Percentiles rank a stretch among this genome's conserved stretches.
phyloP scores from a whole-genome alignment of 75 land plant species.

The Sequoia sempervirens region DNA sequence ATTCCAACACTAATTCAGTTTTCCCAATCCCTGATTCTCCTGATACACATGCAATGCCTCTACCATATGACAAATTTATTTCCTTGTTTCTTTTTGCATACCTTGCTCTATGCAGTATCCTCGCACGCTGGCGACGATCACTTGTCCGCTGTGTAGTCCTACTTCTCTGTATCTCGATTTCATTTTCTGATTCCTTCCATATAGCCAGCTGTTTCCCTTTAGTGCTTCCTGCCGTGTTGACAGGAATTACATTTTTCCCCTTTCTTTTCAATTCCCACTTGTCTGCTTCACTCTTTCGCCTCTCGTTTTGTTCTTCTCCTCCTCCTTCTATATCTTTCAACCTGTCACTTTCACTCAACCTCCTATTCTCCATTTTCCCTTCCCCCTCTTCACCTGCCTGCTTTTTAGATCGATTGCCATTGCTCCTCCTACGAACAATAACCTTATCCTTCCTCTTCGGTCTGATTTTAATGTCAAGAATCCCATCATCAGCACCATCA shows the following conservation, averaged over 20 bases:
- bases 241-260: background rate
- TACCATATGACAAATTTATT: constrained; percentile 40
- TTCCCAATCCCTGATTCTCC: constrained; percentile 93
- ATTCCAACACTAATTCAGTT: constrained; percentile 82
- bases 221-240: background rate
- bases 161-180: constrained; percentile 55
- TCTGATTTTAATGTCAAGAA: constrained; percentile 43
- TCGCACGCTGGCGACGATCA: constrained; percentile 9
- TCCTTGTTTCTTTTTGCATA: constrained; percentile 26
- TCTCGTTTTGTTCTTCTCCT: constrained; percentile 9
- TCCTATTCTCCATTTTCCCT: constrained; percentile 5
- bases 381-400: constrained; percentile 10
- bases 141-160: constrained; percentile 17
- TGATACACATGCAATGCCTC: constrained; percentile 66
- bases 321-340: constrained; percentile 14
- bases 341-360: constrained; percentile 15
- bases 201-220: constrained; percentile 55
- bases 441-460: constrained; percentile 20
- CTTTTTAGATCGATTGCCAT: background rate
- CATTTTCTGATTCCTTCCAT: constrained; percentile 71
- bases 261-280: constrained; percentile 9
- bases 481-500: constrained; percentile 30
- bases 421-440: constrained; percentile 12
- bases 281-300: constrained; percentile 19
- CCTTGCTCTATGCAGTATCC: constrained; percentile 15